Percentiles rank a stretch among this genome's conserved stretches.
Evolutionary conservation across 495 filamentous ascomycete species (phyloP).

Genomic region (Lineolata rhizophorae): DNA sequence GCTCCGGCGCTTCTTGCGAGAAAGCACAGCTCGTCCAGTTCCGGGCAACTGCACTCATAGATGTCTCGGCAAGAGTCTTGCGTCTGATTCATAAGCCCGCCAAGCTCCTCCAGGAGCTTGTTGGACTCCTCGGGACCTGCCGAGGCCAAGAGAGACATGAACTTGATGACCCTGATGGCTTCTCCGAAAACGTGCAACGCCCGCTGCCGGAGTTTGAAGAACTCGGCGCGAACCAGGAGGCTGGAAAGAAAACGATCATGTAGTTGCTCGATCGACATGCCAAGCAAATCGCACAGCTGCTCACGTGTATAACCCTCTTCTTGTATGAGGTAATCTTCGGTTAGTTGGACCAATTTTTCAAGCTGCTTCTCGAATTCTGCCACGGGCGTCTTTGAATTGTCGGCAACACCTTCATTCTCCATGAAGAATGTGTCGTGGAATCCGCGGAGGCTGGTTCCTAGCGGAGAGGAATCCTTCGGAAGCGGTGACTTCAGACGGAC

Average conservation of each 20-base stretch:
- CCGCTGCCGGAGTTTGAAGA: slow-evolving; percentile 71
- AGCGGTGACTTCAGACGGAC: slow-evolving; percentile 34
- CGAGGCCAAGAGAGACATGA: slow-evolving; percentile 42
- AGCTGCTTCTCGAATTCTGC: slow-evolving; percentile 39
- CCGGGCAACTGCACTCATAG: slow-evolving; percentile 78
- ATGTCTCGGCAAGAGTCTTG: slow-evolving; percentile 64
- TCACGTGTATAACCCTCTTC: slow-evolving; percentile 71
- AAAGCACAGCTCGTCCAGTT: slow-evolving; percentile 68
- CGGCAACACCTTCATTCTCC: slow-evolving; percentile 27
- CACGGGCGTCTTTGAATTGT: slow-evolving; percentile 19
- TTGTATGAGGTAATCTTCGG: slow-evolving; percentile 39
- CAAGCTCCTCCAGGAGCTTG: slow-evolving; percentile 44
- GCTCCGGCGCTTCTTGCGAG: slow-evolving; percentile 59
- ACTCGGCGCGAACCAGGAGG: slow-evolving; percentile 71
- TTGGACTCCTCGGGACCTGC: slow-evolving; percentile 26
- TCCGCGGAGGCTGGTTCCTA: slow-evolving; percentile 64
- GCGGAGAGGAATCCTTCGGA: slow-evolving; percentile 57
- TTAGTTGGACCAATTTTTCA: slow-evolving; percentile 39
- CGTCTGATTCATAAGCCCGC: slow-evolving; percentile 72
- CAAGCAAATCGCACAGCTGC: slow-evolving; percentile 57
- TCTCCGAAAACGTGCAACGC: slow-evolving; percentile 81
- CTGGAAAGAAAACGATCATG: slow-evolving; percentile 52
- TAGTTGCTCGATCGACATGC: slow-evolving; percentile 44
- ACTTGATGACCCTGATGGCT: slow-evolving; percentile 65
- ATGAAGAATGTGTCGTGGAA: slow-evolving; percentile 67